Evolutionary conservation across 2,329 filamentous ascomycete species (phyloP).

Genomic region (Acephala macrosclerotiorum): DNA sequence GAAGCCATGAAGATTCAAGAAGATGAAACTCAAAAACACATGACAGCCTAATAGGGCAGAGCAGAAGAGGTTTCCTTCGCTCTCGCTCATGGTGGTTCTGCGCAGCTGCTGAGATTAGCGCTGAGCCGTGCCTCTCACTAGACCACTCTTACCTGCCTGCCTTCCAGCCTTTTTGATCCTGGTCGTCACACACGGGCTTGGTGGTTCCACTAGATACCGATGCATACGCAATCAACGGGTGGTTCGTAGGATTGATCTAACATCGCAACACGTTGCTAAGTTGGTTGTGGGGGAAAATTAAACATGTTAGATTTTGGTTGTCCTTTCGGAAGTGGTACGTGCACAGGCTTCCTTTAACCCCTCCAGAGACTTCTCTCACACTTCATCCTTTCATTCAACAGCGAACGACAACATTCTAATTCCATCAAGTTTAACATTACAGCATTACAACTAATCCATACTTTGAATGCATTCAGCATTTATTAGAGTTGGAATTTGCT

Average conservation of each 20-base stretch:
- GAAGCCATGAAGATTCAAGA: too few relatives aligned
- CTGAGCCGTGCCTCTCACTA: neutral
- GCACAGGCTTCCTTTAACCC: neutral
- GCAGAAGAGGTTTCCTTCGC: neutral
- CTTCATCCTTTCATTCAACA: too few relatives aligned
- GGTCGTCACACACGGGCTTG: neutral
- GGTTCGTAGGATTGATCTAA: neutral
- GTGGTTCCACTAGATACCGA: neutral
- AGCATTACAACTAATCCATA: too few relatives aligned
- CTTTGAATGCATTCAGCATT: too few relatives aligned
- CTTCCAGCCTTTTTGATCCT: neutral
- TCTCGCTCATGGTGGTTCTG: neutral
- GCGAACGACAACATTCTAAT: too few relatives aligned
- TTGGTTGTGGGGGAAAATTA: neutral
- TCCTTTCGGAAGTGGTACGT: neutral
- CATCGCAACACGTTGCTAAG: neutral
- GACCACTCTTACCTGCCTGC: neutral
- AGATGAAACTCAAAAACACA: too few relatives aligned
- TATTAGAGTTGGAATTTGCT: too few relatives aligned
- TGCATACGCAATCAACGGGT: neutral
- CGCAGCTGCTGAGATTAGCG: neutral
- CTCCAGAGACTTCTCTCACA: too few relatives aligned
- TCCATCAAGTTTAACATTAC: too few relatives aligned
- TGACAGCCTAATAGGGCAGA: neutral
- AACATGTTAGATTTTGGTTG: neutral